Evolutionary conservation across 2,329 filamentous ascomycete genomes (phyloP).

Genomic region (Cytospora chrysosperma): DNA sequence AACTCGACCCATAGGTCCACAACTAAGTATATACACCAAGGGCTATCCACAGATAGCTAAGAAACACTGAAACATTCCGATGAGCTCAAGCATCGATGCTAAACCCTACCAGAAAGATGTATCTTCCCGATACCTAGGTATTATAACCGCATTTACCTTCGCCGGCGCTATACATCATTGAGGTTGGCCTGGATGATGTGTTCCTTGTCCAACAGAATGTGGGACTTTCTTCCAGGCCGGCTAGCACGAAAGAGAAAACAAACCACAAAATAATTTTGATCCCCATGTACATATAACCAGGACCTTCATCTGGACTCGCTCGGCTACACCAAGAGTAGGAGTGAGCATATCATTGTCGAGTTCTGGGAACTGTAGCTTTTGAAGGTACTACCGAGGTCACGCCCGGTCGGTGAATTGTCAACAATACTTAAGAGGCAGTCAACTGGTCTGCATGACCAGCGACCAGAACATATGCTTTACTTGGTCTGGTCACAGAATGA

Average conservation of each 20-base stretch:
- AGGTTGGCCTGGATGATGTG: not conserved
- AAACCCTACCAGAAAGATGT: not conserved
- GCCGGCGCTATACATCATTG: not conserved
- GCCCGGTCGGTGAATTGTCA: conserved; percentile 26
- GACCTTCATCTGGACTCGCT: conserved; percentile 60
- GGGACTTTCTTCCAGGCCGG: not conserved
- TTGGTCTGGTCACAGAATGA: conserved; percentile 68
- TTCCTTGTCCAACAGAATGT: not conserved
- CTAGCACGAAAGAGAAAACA: not conserved
- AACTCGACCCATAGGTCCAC: no score
- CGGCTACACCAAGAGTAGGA: conserved; percentile 47
- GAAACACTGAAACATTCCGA: no score
- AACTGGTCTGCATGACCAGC: conserved; percentile 51
- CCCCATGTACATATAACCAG: conserved; percentile 66
- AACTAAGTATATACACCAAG: no score
- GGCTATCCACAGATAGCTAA: no score
- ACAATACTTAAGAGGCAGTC: conserved; percentile 63
- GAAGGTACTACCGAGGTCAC: conserved; percentile 35
- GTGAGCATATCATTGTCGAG: conserved; percentile 59
- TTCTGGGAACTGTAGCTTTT: conserved; percentile 47
- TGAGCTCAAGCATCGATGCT: no score
- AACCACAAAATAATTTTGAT: conserved; percentile 64
- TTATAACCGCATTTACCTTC: not conserved
- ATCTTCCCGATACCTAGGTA: not conserved
- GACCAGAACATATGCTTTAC: conserved; percentile 59